phyloP scores from a whole-genome alignment of 164 flowering plant genomes.

The Cinnamomum micranthum region DNA sequence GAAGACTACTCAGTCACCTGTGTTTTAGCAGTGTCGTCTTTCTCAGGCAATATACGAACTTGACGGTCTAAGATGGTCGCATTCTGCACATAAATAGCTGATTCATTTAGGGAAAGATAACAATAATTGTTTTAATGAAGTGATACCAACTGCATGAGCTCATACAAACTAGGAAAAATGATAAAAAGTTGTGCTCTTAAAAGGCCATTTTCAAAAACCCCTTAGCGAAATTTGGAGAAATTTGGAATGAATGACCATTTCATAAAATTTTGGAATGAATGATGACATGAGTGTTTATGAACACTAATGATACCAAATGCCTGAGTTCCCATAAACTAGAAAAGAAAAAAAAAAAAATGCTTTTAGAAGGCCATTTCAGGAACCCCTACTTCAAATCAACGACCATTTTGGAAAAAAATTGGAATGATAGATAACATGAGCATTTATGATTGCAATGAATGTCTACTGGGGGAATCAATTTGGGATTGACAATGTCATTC shows the following conservation, averaged over 20 bases:
- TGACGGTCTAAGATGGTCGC: constrained; percentile 14
- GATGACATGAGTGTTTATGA: too few relatives aligned
- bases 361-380: too few relatives aligned
- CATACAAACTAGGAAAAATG: background rate
- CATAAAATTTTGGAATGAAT: background rate
- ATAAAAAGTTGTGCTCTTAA: background rate
- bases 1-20: background rate
- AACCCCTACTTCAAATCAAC: too few relatives aligned
- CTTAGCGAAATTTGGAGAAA: too few relatives aligned
- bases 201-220: background rate
- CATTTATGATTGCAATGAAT: background rate
- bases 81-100: constrained; percentile 13
- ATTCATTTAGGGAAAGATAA: background rate
- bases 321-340: too few relatives aligned
- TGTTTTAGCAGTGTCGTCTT: background rate
- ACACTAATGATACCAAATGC: too few relatives aligned
- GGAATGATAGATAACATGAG: too few relatives aligned
- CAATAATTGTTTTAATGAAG: background rate
- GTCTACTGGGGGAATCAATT: background rate
- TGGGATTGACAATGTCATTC: background rate
- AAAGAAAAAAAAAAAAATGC: too few relatives aligned
- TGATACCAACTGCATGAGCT: background rate
- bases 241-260: background rate
- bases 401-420: too few relatives aligned
- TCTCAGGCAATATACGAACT: constrained; percentile 13